These are phyloP conservation scores for Gossypium aridum DNA, from an alignment of 441 rosid genomes.

Conservation along the genomic window DNA sequence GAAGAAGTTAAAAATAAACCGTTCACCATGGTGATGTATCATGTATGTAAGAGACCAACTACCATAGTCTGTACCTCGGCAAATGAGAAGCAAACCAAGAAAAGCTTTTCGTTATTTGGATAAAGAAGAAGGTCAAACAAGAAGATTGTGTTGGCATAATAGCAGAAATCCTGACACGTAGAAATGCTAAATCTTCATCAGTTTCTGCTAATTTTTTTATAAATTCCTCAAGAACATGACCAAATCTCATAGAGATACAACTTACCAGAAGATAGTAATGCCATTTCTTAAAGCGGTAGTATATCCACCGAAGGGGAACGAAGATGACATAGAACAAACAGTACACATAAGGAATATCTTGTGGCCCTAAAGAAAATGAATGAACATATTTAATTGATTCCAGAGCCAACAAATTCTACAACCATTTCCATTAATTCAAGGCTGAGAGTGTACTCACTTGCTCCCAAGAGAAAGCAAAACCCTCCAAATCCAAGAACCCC, in stretches of 20 bases:
- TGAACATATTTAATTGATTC: slow-evolving; percentile 7
- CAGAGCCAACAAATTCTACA: neutral
- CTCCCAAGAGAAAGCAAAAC: slow-evolving; percentile 85
- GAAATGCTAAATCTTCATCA: slow-evolving; percentile 5
- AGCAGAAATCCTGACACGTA: slow-evolving; percentile 79
- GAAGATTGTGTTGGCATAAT: slow-evolving; percentile 94
- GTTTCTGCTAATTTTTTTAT: neutral
- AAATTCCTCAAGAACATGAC: neutral
- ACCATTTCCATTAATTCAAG: slow-evolving; percentile 12
- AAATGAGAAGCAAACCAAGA: slow-evolving; percentile 96
- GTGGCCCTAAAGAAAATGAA: slow-evolving; percentile 61
- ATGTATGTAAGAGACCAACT: neutral
- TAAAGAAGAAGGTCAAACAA: slow-evolving; percentile 76
- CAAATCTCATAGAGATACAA: neutral
- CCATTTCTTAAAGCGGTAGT: slow-evolving; percentile 93
- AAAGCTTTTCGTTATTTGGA: slow-evolving; percentile 81
- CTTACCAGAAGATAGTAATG: slow-evolving; percentile 96
- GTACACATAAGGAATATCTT: slow-evolving; percentile 76
- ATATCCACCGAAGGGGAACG: slow-evolving; percentile 96
- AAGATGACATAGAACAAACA: slow-evolving; percentile 73
- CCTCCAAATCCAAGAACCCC: slow-evolving; percentile 94
- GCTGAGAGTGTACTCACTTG: slow-evolving; percentile 48
- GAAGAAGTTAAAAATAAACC: slow-evolving; percentile 6
- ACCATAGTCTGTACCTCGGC: slow-evolving; percentile 60
- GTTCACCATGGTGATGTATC: slow-evolving; percentile 6